phyloP scores from a whole-genome alignment of 78 protist species.

The Planoprotostelium fungivorum region DNA sequence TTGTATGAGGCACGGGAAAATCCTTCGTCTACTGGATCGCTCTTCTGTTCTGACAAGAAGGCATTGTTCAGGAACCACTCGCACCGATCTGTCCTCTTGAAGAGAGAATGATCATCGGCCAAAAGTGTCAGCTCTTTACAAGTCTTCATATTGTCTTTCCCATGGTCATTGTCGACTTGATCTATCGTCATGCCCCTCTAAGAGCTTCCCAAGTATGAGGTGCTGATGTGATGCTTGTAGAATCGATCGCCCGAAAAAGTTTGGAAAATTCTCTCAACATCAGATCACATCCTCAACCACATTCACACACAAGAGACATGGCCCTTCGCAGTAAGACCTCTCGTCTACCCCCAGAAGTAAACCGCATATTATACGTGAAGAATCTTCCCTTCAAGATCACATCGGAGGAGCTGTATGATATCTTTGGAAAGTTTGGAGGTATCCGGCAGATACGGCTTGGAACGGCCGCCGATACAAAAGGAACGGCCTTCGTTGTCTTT shows the following conservation, averaged over 20 bases:
- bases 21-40: neutral
- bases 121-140: neutral
- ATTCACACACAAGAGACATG: neutral
- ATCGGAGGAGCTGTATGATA: constrained; percentile 89
- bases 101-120: neutral
- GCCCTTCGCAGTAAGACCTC: constrained; percentile 3
- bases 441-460: constrained; percentile 94
- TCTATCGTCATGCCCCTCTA: no score
- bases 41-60: neutral
- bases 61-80: neutral
- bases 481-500: constrained; percentile 96
- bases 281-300: no score
- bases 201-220: no score
- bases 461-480: constrained; percentile 80
- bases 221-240: no score
- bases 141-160: neutral
- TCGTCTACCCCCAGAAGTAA: constrained; percentile 94
- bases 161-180: no score
- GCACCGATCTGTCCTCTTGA: neutral
- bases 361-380: constrained; percentile 85
- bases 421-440: constrained; percentile 96
- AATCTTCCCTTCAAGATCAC: constrained; percentile 92
- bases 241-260: no score
- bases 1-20: no score
- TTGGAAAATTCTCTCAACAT: no score